phyloP scores from a whole-genome alignment of 2,329 filamentous ascomycete genomes.

The Paracamarosporium sp. region DNA sequence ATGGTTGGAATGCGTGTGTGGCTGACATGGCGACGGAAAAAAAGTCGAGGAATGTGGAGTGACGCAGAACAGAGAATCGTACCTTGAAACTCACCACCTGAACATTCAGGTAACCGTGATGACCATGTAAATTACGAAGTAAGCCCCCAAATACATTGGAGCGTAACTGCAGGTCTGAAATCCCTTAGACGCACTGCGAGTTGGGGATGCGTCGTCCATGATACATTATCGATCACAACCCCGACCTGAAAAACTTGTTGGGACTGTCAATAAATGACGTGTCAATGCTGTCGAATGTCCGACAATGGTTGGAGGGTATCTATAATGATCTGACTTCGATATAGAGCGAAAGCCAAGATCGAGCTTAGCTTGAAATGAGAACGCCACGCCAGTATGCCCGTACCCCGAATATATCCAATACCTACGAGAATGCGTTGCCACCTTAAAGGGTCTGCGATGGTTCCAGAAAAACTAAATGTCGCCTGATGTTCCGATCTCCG shows the following conservation, averaged over 20 bases:
- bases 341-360: slow-evolving; percentile 21
- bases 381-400: slow-evolving; percentile 5
- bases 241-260: background rate
- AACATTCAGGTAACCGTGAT: background rate
- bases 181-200: background rate
- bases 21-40: slow-evolving; percentile 31
- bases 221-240: background rate
- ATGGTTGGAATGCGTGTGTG: slow-evolving; percentile 32
- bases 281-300: slow-evolving; percentile 4
- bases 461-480: slow-evolving; percentile 25
- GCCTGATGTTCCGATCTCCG: slow-evolving; percentile 53
- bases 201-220: background rate
- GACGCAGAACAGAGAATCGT: slow-evolving; percentile 9
- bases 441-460: background rate
- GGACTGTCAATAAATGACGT: background rate
- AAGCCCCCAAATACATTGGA: background rate
- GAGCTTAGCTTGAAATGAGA: slow-evolving; percentile 15
- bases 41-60: slow-evolving; percentile 29
- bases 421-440: slow-evolving; percentile 4
- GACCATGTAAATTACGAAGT: background rate
- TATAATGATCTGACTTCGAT: slow-evolving; percentile 25
- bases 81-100: background rate
- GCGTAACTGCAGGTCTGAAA: background rate
- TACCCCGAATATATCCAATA: slow-evolving; percentile 17
- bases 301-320: slow-evolving; percentile 31